Evolutionary conservation across 495 filamentous ascomycete genomes (phyloP), one percentile per base, ranked within the genome.

Genomic region (Penicillium verhagenii): DNA sequence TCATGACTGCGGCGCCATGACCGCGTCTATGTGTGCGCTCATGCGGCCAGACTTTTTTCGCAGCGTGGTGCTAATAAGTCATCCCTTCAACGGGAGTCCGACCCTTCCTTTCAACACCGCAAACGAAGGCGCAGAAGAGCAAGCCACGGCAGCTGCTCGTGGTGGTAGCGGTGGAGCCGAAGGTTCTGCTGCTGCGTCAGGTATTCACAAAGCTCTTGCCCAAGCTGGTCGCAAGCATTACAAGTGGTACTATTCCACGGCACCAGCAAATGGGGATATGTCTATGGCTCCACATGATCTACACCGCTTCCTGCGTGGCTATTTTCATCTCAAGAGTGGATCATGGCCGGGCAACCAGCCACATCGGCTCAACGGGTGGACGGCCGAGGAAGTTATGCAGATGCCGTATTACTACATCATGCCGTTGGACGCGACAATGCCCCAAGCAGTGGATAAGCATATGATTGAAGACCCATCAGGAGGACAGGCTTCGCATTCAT

Each of bases 391-490:
- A 37, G 58, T 89, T 11, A 75, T 73, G 6, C 73, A 75, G 51
- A 72, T 89, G 73, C 86, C 86, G 14, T 74, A 80, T 33, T 88
- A 88, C 66, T 88, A 90, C 67, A 78, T 88, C 45, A 88, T 90
- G 86, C 79, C 74, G 2, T 59, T 78, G 2, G 60, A 81, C 20
- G 64, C 69, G 35, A 77, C 75, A 0, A 88, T 90, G 83, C 80
- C 81, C 1, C 69, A 80, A 33, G 72, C 74, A 0, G 76, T 90
- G 14, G 74, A 71, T 0, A 40, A 57, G 6, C 67, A 75, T 49
- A 87, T 90, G 84, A 53, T 52, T 0, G 63, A 58, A 29, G 83
- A 86, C 60, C 72, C 76, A 21, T 48, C 55, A 9, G 38, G 61
- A 42, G 53, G 48, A 35, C 19, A 28, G 33, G 38, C 65, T 1